Conservation (phyloP, 2,329 filamentous ascomycete genomes). For the Pseudogymnoascus sp. region DNA sequence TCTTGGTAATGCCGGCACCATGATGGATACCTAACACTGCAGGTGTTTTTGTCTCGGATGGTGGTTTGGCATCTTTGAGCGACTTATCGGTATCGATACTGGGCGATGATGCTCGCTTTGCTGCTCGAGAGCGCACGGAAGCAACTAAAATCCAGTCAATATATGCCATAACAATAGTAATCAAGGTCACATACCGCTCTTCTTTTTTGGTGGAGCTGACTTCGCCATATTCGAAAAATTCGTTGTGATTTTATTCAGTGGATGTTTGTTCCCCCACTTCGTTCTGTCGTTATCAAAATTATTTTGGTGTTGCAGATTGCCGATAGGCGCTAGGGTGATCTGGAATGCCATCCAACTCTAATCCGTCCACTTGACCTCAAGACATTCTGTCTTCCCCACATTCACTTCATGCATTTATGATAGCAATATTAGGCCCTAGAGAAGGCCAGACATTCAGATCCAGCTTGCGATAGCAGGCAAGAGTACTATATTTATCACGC, state of each 20-base stretch:
- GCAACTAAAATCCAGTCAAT: constrained; percentile 23
- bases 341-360: constrained; percentile 7
- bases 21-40: constrained; percentile 64
- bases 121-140: constrained; percentile 66
- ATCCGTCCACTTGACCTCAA: constrained; percentile 1
- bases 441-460: background rate
- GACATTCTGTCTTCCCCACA: background rate
- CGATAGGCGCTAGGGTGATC: constrained; percentile 1
- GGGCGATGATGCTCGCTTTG: constrained; percentile 62
- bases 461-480: background rate
- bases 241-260: constrained; percentile 8
- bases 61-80: constrained; percentile 50
- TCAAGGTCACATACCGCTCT: constrained; percentile 19
- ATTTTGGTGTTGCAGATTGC: constrained; percentile 9
- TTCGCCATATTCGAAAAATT: constrained; percentile 24
- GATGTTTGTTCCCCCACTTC: constrained; percentile 4
- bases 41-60: constrained; percentile 44
- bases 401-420: background rate
- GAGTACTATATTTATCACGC: background rate
- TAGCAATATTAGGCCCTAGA: background rate
- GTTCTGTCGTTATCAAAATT: constrained; percentile 7
- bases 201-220: constrained; percentile 27
- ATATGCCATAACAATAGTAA: background rate
- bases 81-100: constrained; percentile 65
- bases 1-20: constrained; percentile 59